Conservation (phyloP, 768 basidiomycete genomes). For the Boletus subcaerulescens region DNA sequence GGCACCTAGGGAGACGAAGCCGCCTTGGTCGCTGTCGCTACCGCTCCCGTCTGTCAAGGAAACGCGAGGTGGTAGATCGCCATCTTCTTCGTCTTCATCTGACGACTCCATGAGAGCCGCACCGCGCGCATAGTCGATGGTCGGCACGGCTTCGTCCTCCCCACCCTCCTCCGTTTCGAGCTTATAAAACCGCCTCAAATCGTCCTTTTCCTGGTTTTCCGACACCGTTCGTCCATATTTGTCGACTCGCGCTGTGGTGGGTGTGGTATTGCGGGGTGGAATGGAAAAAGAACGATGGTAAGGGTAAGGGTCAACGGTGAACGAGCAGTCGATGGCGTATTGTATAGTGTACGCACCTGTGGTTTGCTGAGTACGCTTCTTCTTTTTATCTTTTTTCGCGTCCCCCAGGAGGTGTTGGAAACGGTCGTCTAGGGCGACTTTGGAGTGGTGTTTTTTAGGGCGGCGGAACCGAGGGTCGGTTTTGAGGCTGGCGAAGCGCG, state of each 20-base stretch:
- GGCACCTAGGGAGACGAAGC: constrained; percentile 49
- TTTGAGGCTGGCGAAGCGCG: constrained; percentile 83
- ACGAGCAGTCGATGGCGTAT: background rate
- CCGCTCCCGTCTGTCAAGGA: constrained; percentile 39
- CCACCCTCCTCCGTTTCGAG: constrained; percentile 43
- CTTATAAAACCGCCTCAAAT: constrained; percentile 78
- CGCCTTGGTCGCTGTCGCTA: constrained; percentile 46
- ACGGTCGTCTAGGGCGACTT: constrained; percentile 87
- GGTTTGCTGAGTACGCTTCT: constrained; percentile 26
- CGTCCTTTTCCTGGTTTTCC: constrained; percentile 67
- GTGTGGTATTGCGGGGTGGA: background rate
- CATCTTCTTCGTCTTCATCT: constrained; percentile 58
- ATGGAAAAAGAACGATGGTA: background rate
- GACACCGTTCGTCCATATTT: constrained; percentile 83
- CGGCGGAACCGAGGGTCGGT: constrained; percentile 92
- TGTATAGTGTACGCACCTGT: constrained; percentile 7
- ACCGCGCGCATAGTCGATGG: constrained; percentile 84
- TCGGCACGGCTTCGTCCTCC: constrained; percentile 16
- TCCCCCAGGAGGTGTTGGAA: constrained; percentile 77
- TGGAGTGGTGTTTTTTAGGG: constrained; percentile 74
- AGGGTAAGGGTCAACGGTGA: background rate
- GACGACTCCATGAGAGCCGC: constrained; percentile 86
- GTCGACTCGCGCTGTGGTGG: constrained; percentile 60
- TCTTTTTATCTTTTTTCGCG: constrained; percentile 39
- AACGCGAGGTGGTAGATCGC: background rate